Evolutionary conservation across 352 stramenopile species (phyloP).

Genomic region (Globisporangium mamillatum): DNA sequence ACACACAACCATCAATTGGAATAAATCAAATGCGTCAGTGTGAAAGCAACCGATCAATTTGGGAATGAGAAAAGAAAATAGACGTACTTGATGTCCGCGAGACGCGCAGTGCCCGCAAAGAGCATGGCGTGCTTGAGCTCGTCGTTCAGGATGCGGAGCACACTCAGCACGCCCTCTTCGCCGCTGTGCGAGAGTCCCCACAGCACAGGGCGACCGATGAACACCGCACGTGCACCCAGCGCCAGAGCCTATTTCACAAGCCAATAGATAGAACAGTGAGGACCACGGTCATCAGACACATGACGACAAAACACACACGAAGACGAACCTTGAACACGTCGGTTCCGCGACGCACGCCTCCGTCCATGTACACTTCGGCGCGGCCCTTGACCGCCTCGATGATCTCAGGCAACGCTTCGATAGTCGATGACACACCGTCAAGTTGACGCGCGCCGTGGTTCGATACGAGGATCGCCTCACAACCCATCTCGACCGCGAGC

Average conservation of each 20-base stretch:
- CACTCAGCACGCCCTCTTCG: conserved; percentile 80
- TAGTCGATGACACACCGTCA: conserved; percentile 86
- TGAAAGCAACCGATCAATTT: background rate
- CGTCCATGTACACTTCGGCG: conserved; percentile 92
- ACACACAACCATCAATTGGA: background rate
- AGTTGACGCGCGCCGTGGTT: conserved; percentile 94
- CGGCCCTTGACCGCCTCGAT: conserved; percentile 77
- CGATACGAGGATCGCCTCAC: conserved; percentile 90
- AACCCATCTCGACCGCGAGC: conserved; percentile 88
- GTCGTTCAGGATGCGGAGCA: conserved; percentile 90
- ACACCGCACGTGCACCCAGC: conserved; percentile 92
- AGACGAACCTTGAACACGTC: conserved; percentile 92
- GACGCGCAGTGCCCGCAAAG: conserved; percentile 58
- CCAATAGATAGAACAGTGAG: background rate
- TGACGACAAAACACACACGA: background rate
- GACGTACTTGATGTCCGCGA: conserved; percentile 74
- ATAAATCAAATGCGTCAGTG: background rate
- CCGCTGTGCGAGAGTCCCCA: conserved; percentile 91
- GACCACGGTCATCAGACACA: background rate
- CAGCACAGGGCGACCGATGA: conserved; percentile 93
- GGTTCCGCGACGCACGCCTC: conserved; percentile 92
- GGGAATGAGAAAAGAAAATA: background rate
- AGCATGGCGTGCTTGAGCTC: conserved; percentile 94
- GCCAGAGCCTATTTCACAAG: conserved; percentile 65
- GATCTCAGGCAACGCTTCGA: conserved; percentile 92